Evolutionary conservation across 305 asterid genomes (phyloP).

Genomic region (Solanum hybrid): DNA sequence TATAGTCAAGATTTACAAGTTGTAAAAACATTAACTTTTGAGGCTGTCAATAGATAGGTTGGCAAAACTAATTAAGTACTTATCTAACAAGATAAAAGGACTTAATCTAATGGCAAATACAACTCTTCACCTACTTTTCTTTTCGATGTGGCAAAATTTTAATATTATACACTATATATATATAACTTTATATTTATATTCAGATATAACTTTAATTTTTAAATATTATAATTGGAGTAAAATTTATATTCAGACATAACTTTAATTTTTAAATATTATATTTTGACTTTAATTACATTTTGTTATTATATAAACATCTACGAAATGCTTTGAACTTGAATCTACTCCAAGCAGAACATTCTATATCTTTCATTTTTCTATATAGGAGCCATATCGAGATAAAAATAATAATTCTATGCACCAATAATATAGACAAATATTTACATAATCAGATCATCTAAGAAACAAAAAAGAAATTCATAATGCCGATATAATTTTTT

Average conservation of each 20-base stretch:
- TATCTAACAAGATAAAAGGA: not conserved
- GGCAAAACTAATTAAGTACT: not conserved
- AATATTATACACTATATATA: not conserved
- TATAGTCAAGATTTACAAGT: not conserved
- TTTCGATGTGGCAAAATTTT: not conserved
- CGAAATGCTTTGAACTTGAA: not conserved
- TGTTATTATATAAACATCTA: not conserved
- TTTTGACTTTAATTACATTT: not conserved
- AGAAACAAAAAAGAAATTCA: not conserved
- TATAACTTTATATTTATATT: not conserved
- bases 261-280: too few species aligned
- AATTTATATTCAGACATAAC: not conserved
- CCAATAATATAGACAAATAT: not conserved
- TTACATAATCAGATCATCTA: too few species aligned
- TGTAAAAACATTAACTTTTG: not conserved
- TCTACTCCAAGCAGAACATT: not conserved
- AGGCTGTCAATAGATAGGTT: not conserved
- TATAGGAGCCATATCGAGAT: fast-evolving
- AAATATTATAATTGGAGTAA: too few species aligned
- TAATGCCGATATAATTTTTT: not conserved
- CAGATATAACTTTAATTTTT: not conserved
- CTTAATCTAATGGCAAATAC: not conserved
- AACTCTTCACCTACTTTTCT: not conserved
- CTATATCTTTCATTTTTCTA: too few species aligned
- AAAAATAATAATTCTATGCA: too few species aligned